Conservation (phyloP, 768 basidiomycete species). For the Tubosaeta brunneosetosa region DNA sequence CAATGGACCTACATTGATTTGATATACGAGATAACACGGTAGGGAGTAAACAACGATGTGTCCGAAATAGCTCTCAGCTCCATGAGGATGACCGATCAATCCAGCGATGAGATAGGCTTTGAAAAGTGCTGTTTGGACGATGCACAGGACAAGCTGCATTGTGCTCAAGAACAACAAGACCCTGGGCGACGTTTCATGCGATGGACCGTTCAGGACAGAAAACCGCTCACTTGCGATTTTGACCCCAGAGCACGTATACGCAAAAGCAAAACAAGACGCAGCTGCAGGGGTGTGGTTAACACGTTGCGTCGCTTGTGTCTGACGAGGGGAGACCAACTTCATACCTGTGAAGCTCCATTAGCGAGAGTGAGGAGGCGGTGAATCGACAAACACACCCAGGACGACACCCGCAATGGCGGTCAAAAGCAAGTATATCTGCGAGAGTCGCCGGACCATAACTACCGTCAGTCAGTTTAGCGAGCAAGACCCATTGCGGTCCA, state of each 20-base stretch:
- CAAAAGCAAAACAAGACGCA: slow-evolving; percentile 18
- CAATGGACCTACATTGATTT: slow-evolving; percentile 12
- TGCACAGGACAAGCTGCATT: slow-evolving; percentile 7
- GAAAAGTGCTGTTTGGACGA: slow-evolving; percentile 2
- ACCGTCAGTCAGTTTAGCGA: background rate
- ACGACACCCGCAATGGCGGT: slow-evolving; percentile 7
- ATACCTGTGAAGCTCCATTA: slow-evolving; percentile 10
- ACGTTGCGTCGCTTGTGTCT: too few species aligned
- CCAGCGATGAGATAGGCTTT: background rate
- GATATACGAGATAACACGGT: slow-evolving; percentile 14
- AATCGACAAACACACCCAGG: slow-evolving; percentile 8
- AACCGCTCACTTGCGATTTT: background rate
- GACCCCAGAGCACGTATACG: slow-evolving; percentile 12
- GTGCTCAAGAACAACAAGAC: slow-evolving; percentile 5
- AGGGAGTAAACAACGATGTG: slow-evolving; percentile 1
- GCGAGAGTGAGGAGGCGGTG: background rate
- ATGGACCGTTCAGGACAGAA: background rate
- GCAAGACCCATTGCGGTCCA: background rate
- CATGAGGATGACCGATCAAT: background rate
- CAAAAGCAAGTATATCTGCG: slow-evolving; percentile 9
- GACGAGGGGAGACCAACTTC: slow-evolving; percentile 6
- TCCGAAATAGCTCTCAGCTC: slow-evolving; percentile 1
- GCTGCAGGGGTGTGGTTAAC: slow-evolving; percentile 2
- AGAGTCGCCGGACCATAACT: slow-evolving; percentile 1
- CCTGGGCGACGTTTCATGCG: background rate